These are phyloP conservation scores for Oryza meyeriana DNA, from an alignment of 176 grass and related monocot species.

Conservation along the genomic window DNA sequence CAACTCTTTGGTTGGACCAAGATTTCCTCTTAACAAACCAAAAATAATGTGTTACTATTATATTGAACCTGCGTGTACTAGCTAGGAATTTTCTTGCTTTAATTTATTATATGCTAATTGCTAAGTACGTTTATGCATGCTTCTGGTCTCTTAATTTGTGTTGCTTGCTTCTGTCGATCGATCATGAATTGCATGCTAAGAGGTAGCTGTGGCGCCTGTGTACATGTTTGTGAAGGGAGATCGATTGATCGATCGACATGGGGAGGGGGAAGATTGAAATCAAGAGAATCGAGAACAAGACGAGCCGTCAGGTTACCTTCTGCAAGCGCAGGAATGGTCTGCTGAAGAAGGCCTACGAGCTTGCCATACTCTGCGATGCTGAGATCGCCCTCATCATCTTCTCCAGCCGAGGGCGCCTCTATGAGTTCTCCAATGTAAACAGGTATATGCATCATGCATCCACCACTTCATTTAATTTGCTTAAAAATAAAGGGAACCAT, in stretches of 20 bases:
- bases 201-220: background rate
- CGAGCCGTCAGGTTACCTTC: conserved; percentile 48
- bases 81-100: background rate
- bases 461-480: background rate
- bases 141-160: background rate
- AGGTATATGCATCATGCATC: conserved; percentile 6
- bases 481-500: too few species aligned
- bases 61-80: background rate
- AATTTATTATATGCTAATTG: background rate
- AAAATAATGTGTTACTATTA: background rate
- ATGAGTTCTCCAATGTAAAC: conserved; percentile 38
- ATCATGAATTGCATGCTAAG: background rate
- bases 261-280: conserved; percentile 48
- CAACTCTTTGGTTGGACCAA: background rate
- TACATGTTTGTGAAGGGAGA: background rate
- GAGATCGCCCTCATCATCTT: conserved; percentile 45
- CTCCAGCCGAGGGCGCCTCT: conserved; percentile 42
- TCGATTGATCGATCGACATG: background rate
- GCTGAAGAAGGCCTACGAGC: conserved; percentile 50
- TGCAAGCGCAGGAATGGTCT: conserved; percentile 46
- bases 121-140: background rate
- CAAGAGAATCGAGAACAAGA: conserved; percentile 50
- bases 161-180: background rate
- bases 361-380: conserved; percentile 45
- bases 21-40: background rate